Evolutionary conservation across 2,329 filamentous ascomycete genomes (phyloP).

Genomic region (Neonectria faginata): DNA sequence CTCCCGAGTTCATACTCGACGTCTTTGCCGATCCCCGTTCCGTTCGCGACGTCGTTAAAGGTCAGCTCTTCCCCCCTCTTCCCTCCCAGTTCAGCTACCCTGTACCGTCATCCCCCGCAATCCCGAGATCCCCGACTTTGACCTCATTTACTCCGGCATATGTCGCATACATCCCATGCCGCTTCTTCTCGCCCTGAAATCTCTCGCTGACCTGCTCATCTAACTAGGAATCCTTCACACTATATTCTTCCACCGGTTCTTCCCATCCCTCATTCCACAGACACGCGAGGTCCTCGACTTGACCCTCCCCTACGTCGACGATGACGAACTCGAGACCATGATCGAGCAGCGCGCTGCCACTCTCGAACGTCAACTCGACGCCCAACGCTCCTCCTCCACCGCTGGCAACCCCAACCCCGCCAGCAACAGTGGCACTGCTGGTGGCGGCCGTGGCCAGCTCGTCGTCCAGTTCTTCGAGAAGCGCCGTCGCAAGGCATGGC

Average conservation of each 20-base stretch:
- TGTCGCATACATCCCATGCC: neutral
- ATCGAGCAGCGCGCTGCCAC: conserved; percentile 88
- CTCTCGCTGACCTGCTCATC: neutral
- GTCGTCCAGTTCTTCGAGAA: conserved; percentile 96
- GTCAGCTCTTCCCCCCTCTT: conserved; percentile 59
- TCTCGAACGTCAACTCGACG: conserved; percentile 81
- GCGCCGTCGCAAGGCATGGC: conserved; percentile 83
- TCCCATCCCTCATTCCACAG: conserved; percentile 84
- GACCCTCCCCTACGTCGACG: conserved; percentile 88
- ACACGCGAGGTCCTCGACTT: conserved; percentile 92
- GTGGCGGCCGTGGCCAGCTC: conserved; percentile 80
- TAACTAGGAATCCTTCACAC: conserved; percentile 86
- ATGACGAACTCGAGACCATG: conserved; percentile 90
- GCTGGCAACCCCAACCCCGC: conserved; percentile 34
- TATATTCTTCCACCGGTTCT: conserved; percentile 99
- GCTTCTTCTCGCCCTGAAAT: neutral
- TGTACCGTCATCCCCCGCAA: conserved; percentile 35
- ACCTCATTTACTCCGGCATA: neutral
- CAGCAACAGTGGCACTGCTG: conserved; percentile 51
- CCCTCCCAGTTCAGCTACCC: conserved; percentile 37
- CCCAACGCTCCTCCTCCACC: conserved; percentile 60
- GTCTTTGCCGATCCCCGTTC: conserved; percentile 91
- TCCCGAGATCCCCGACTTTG: conserved; percentile 24
- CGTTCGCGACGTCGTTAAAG: conserved; percentile 93
- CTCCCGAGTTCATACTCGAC: conserved; percentile 92